Percentiles rank a stretch among this genome's conserved stretches.
These are phyloP conservation scores for Quercus gilva DNA, from an alignment of 306 rosid genomes.

Conservation along the genomic window DNA sequence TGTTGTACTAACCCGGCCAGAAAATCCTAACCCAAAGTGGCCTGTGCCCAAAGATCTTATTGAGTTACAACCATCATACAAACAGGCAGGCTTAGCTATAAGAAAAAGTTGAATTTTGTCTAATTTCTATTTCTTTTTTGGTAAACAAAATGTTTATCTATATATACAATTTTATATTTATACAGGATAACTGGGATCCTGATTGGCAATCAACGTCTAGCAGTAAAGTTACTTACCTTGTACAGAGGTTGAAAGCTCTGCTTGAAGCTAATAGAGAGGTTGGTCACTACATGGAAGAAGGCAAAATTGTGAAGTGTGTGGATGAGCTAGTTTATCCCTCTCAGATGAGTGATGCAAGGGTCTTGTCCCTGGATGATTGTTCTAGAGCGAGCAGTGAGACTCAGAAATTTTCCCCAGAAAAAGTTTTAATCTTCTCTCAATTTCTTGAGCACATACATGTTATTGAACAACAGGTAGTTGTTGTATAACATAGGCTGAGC, in stretches of 20 bases:
- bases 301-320: constrained; percentile 22
- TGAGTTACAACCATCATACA: constrained; percentile 95
- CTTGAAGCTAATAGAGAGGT: constrained; percentile 48
- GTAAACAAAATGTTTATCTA: background rate
- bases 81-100: constrained; percentile 61
- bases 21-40: constrained; percentile 97
- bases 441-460: constrained; percentile 98
- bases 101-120: constrained; percentile 16
- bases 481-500: background rate
- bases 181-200: constrained; percentile 96
- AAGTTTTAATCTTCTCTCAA: constrained; percentile 91
- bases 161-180: constrained; percentile 22
- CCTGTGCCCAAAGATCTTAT: constrained; percentile 96
- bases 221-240: constrained; percentile 82
- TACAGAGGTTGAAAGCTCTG: constrained; percentile 67
- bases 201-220: constrained; percentile 99
- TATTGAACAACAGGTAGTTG: constrained; percentile 88
- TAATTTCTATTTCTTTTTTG: background rate
- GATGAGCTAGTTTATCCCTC: constrained; percentile 28
- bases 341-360: constrained; percentile 29
- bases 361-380: constrained; percentile 22
- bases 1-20: constrained; percentile 73
- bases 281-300: constrained; percentile 22
- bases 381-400: constrained; percentile 23
- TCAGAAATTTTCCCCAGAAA: constrained; percentile 41